These are phyloP conservation scores for Phytophthora cajani DNA, from an alignment of 352 stramenopile genomes.

Conservation along the genomic window DNA sequence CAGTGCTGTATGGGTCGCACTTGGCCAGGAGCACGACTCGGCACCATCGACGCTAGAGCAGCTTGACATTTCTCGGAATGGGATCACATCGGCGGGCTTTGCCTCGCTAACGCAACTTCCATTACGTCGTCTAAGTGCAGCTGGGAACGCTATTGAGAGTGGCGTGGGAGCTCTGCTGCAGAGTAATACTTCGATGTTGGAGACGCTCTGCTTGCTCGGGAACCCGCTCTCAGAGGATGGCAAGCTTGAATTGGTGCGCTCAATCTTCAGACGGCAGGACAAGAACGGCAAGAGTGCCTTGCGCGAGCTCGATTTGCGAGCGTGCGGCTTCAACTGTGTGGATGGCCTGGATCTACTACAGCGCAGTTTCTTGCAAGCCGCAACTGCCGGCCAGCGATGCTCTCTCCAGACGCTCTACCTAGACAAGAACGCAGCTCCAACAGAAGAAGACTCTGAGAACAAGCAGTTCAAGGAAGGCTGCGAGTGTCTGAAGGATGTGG, in stretches of 20 bases:
- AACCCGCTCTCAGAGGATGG: constrained; percentile 50
- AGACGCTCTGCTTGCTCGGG: constrained; percentile 35
- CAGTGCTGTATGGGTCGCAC: constrained; percentile 1
- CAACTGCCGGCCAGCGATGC: constrained; percentile 32
- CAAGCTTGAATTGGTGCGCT: constrained; percentile 42
- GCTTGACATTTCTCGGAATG: constrained; percentile 56
- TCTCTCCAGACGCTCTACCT: constrained; percentile 25
- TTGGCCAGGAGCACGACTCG: constrained; percentile 3
- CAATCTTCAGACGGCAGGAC: constrained; percentile 35
- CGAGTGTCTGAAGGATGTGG: constrained; percentile 15
- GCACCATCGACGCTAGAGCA: constrained; percentile 36
- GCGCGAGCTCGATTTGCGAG: constrained; percentile 39
- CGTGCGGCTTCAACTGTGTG: constrained; percentile 38
- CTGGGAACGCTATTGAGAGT: constrained; percentile 46
- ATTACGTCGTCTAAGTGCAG: constrained; percentile 28
- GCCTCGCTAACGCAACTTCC: constrained; percentile 33
- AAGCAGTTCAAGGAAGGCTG: constrained; percentile 15
- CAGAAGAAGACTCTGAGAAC: constrained; percentile 6
- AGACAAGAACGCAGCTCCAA: constrained; percentile 3
- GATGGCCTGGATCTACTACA: constrained; percentile 25
- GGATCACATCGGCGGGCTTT: constrained; percentile 47
- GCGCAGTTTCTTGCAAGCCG: constrained; percentile 34
- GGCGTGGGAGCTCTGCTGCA: constrained; percentile 36
- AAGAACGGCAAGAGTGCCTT: constrained; percentile 33
- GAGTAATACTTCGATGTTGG: constrained; percentile 30